phyloP scores from a whole-genome alignment of 2,329 filamentous ascomycete genomes.

The Botrytis squamosa region DNA sequence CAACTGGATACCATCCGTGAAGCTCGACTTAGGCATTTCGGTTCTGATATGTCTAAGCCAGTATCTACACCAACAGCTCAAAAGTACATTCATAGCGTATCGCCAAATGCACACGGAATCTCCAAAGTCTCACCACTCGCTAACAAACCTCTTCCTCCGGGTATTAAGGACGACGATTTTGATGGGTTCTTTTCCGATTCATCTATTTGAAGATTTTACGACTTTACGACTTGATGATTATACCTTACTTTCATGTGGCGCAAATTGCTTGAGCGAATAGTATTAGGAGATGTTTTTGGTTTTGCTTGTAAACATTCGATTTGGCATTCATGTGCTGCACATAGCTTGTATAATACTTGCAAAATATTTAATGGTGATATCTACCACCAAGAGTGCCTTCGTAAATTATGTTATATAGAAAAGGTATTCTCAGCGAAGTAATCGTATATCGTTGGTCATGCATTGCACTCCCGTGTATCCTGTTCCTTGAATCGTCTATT shows the following conservation, averaged over 20 bases:
- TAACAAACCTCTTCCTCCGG: background rate
- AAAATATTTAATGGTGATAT: background rate
- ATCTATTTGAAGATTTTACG: background rate
- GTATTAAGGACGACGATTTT: background rate
- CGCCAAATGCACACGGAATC: background rate
- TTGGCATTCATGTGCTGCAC: background rate
- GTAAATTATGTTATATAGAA: background rate
- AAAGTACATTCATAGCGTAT: background rate
- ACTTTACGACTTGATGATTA: background rate
- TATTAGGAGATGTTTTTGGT: background rate
- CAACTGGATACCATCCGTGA: background rate
- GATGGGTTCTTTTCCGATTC: slow-evolving; percentile 9
- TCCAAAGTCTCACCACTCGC: background rate
- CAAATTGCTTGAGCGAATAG: background rate
- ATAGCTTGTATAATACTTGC: background rate
- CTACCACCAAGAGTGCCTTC: background rate
- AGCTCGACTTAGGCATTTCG: background rate
- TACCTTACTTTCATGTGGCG: background rate
- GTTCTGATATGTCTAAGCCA: background rate
- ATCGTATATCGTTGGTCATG: background rate
- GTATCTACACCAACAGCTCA: background rate
- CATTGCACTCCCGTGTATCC: background rate
- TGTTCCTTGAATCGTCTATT: background rate
- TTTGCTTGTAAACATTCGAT: background rate
- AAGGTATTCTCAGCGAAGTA: background rate